phyloP scores from a whole-genome alignment of 257 asterid species.

The Capsicum rhomboideum region DNA sequence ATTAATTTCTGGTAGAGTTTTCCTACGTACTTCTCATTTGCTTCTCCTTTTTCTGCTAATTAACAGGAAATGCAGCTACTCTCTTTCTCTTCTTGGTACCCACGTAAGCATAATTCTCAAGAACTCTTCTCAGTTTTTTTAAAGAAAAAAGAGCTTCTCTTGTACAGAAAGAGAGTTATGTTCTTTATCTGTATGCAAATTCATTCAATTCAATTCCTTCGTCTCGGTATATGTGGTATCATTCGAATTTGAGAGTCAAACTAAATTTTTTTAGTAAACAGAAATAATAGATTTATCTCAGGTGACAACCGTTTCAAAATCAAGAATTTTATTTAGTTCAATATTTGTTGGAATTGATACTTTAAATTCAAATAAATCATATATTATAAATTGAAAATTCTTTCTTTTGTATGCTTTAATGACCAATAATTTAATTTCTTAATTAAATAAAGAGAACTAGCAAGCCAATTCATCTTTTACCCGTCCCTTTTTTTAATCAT shows the following conservation, averaged over 20 bases:
- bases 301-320: background rate
- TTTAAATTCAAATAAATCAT: background rate
- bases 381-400: background rate
- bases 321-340: background rate
- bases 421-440: background rate
- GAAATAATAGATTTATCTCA: background rate
- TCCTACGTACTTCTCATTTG: background rate
- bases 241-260: no score
- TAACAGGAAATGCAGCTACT: constrained; percentile 62
- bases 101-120: constrained; percentile 24
- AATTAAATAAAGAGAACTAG: background rate
- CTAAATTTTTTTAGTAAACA: background rate
- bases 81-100: constrained; percentile 83
- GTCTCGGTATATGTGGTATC: no score
- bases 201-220: no score
- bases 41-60: background rate
- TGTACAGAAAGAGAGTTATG: background rate
- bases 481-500: background rate
- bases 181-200: no score
- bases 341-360: background rate
- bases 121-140: background rate
- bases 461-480: background rate
- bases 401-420: background rate
- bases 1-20: background rate
- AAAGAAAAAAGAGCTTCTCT: background rate